Evolutionary conservation across 2,329 filamentous ascomycete genomes (phyloP), one percentile per base, ranked within the genome.

Genomic region (Xylaria sp.): DNA sequence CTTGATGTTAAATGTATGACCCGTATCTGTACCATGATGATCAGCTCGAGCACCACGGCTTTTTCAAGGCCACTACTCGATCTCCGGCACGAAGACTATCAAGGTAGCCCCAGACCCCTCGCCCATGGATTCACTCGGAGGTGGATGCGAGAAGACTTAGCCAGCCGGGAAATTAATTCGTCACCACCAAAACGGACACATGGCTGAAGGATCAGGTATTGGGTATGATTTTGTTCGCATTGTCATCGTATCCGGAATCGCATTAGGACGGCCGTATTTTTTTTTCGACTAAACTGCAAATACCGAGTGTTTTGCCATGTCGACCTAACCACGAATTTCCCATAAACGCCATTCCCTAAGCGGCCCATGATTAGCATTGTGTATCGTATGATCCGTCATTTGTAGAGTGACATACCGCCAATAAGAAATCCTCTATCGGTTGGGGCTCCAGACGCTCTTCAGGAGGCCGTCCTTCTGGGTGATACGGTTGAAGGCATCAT

Each of bases 401-500:
- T 4, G n/a, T 32, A 34, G 45, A 30, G 20, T 18, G 13, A 69
- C 72, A 62, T 63, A 75, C 73, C 72, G 72, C 57, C 69, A 60
- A 69, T 41, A 70, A 61, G 53, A 69, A 73, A 74, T 50, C 28
- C 60, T 73, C 85, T 89, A 89, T 84, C 87, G 85, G 80, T 87
- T 81, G 75, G 89, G 92, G 85, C 89, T 93, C 96, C 96, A 99
- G 82, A 99, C 96, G 82, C 85, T 92, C 93, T 98, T 98, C 83
- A 99, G 83, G 84, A 97, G 92, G 76, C 96, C 96, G 83, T 99
- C 97, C 77, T 93, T 90, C 90, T 99, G 96, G 76, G 94, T 88
- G 80, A 99, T 89, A 81, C 96, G 88, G 92, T 99, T 99, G 81
- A 99, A 84, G 79, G 92, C 89, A 86, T 99, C 96, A 83, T 99